Evolutionary conservation across 177 flowering plant species (phyloP).

Genomic region (Vitis hybrid): DNA sequence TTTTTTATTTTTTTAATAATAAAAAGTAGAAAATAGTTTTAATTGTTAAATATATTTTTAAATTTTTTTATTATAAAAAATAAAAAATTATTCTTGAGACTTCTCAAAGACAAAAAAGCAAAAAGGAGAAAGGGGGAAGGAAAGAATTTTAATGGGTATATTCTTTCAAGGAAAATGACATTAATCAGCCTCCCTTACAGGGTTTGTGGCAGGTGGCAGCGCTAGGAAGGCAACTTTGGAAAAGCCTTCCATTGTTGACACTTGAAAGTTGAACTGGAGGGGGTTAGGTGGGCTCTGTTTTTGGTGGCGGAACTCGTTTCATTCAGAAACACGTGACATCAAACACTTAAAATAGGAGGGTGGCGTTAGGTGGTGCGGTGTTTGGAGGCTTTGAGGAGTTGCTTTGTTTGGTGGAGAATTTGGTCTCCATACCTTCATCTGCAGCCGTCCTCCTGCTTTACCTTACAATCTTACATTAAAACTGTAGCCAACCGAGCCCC

Average conservation of each 20-base stretch:
- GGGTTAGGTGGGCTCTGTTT: not conserved
- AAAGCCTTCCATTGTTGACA: not conserved
- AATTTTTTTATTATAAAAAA: too few relatives aligned
- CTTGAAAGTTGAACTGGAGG: not conserved
- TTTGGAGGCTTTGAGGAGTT: slow-evolving; percentile 14
- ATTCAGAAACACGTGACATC: not conserved
- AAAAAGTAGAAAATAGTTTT: too few relatives aligned
- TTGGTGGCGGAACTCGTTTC: not conserved
- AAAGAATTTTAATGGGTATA: too few relatives aligned
- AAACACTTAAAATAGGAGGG: not conserved
- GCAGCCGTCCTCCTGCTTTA: too few relatives aligned
- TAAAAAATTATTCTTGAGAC: too few relatives aligned
- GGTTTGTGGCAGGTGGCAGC: not conserved
- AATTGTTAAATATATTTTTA: too few relatives aligned
- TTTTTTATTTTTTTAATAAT: too few relatives aligned
- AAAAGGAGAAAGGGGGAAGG: too few relatives aligned
- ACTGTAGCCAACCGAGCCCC: too few relatives aligned
- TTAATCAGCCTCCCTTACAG: too few relatives aligned
- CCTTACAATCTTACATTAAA: not conserved
- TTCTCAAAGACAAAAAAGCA: too few relatives aligned
- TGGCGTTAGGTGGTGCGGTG: slow-evolving; percentile 10
- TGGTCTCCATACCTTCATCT: not conserved
- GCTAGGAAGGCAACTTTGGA: not conserved
- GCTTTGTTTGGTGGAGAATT: slow-evolving; percentile 13
- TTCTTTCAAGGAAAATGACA: too few relatives aligned